A percentile compares a stretch with the other conserved stretches of the same genome.
phyloP scores from a whole-genome alignment of 2,329 filamentous ascomycete genomes.

The Dactylonectria macrodidyma region DNA sequence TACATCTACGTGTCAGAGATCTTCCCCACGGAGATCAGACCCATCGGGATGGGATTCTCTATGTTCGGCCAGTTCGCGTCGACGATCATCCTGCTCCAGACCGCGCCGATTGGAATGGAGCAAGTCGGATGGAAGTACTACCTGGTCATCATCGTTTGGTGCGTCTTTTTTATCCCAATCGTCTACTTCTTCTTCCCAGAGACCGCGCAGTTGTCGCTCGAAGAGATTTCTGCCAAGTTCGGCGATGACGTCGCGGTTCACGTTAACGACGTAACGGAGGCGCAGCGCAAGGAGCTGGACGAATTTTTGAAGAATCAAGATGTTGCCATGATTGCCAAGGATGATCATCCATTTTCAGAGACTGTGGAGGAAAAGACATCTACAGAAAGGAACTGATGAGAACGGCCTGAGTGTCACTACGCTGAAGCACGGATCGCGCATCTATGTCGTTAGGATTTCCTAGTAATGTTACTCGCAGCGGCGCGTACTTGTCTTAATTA shows the following conservation, averaged over 20 bases:
- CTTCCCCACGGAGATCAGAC: conserved; percentile 63
- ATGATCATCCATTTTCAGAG: background rate
- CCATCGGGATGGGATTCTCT: conserved; percentile 67
- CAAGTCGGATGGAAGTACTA: conserved; percentile 66
- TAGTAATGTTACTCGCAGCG: background rate
- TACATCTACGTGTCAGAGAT: conserved; percentile 57
- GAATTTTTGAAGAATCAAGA: conserved; percentile 39
- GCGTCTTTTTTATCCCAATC: conserved; percentile 47
- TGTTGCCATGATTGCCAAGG: conserved; percentile 27
- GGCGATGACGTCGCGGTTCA: conserved; percentile 66
- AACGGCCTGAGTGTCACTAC: background rate
- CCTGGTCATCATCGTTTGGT: conserved; percentile 63
- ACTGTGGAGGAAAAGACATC: conserved; percentile 3
- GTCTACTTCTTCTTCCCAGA: conserved; percentile 53
- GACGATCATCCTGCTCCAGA: conserved; percentile 64
- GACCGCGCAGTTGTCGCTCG: conserved; percentile 54
- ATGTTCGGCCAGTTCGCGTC: conserved; percentile 65
- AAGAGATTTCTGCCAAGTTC: conserved; percentile 57
- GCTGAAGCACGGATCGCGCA: too few relatives aligned
- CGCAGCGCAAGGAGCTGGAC: conserved; percentile 42
- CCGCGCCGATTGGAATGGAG: conserved; percentile 54
- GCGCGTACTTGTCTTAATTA: background rate
- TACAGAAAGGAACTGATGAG: background rate
- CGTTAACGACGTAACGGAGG: conserved; percentile 59
- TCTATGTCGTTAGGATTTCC: background rate